Conservation (phyloP, 805 yeast species). For the Wickerhamia fluorescens region DNA sequence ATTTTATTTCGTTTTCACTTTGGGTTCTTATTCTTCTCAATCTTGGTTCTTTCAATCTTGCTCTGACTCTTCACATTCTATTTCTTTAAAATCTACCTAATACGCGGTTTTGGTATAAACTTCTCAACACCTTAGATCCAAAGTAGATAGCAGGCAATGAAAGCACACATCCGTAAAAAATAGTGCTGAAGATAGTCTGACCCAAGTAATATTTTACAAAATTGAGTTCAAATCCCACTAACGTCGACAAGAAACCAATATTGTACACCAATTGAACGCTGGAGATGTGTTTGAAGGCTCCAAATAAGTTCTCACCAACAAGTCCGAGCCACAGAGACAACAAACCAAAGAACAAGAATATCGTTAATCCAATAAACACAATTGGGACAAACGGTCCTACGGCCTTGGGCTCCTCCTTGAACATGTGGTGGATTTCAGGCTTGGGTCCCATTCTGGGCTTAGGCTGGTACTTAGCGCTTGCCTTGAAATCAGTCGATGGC, state of each 20-base stretch:
- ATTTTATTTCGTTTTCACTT: no score
- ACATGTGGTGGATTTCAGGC: constrained; percentile 60
- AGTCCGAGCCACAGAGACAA: constrained; percentile 37
- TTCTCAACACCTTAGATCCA: constrained; percentile 63
- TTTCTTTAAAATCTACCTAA: constrained; percentile 18
- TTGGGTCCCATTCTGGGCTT: constrained; percentile 38
- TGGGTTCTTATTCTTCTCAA: no score
- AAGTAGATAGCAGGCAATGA: constrained; percentile 49
- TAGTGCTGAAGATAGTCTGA: constrained; percentile 53
- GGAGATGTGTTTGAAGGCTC: constrained; percentile 29
- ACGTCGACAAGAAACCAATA: constrained; percentile 40
- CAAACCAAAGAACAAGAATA: constrained; percentile 35
- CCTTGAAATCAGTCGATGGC: constrained; percentile 21
- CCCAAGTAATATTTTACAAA: constrained; percentile 55
- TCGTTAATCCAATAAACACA: constrained; percentile 40
- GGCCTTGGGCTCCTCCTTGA: constrained; percentile 47
- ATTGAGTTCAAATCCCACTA: constrained; percentile 45
- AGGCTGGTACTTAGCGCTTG: constrained; percentile 13
- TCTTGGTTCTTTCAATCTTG: no score
- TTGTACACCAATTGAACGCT: constrained; percentile 28
- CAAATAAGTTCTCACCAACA: constrained; percentile 22
- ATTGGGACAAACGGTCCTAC: constrained; percentile 46
- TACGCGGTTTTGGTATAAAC: constrained; percentile 26
- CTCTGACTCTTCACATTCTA: no score
- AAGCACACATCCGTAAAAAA: constrained; percentile 41